Percentiles rank a stretch among this genome's conserved stretches.
Evolutionary conservation across 2,329 filamentous ascomycete species (phyloP).

Genomic region (Phoma sp.): DNA sequence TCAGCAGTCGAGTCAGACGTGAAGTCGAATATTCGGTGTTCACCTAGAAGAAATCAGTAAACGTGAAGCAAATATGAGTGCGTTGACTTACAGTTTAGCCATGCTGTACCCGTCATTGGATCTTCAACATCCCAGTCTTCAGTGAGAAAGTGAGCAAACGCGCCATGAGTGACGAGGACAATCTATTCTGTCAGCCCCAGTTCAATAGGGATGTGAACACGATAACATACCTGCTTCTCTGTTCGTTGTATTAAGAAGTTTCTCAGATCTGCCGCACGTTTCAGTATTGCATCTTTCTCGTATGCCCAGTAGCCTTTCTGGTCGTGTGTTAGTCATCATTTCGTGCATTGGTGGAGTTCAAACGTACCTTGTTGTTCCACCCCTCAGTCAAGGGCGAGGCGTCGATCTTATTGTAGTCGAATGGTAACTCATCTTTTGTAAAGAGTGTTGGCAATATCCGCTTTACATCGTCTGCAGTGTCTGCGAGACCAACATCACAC

Average conservation of each 20-base stretch:
- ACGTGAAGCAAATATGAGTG: background rate
- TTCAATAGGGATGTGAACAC: no score
- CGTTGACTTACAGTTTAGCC: slow-evolving; percentile 38
- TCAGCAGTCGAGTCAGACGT: slow-evolving; percentile 29
- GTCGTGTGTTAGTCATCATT: slow-evolving; percentile 5
- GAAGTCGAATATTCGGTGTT: slow-evolving; percentile 44
- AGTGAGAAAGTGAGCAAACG: slow-evolving; percentile 84
- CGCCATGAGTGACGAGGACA: slow-evolving; percentile 81
- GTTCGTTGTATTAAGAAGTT: slow-evolving; percentile 37
- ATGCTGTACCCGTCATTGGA: slow-evolving; percentile 41
- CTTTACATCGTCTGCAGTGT: slow-evolving; percentile 57
- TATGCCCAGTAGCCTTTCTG: slow-evolving; percentile 45
- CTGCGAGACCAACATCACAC: slow-evolving; percentile 72
- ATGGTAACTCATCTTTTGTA: slow-evolving; percentile 66
- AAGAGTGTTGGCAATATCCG: slow-evolving; percentile 33
- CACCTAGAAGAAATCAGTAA: slow-evolving; percentile 21
- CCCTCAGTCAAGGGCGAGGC: slow-evolving; percentile 65
- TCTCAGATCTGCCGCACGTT: slow-evolving; percentile 39
- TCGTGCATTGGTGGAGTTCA: background rate
- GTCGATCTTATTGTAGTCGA: slow-evolving; percentile 63
- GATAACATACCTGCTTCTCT: slow-evolving; percentile 38
- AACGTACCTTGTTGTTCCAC: slow-evolving; percentile 73
- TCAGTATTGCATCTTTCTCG: slow-evolving; percentile 35
- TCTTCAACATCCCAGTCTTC: slow-evolving; percentile 69
- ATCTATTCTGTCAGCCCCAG: slow-evolving; percentile 61